Conservation (phyloP, 2,329 filamentous ascomycete genomes). For the Fusarium hostae region DNA sequence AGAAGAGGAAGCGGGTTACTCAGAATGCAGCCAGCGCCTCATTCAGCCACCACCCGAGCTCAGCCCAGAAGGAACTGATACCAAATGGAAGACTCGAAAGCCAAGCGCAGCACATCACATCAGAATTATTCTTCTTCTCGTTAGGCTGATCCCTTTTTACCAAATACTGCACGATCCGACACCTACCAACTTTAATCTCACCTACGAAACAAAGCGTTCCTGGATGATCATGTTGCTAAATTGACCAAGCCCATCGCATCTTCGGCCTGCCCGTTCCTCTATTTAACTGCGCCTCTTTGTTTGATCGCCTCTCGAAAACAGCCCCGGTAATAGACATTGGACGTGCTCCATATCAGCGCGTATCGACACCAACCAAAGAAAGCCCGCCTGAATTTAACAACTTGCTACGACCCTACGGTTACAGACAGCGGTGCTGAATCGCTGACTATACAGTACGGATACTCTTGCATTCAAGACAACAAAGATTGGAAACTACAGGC, state of each 20-base stretch:
- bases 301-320: slow-evolving; percentile 11
- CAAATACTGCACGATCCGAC: neutral
- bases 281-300: slow-evolving; percentile 26
- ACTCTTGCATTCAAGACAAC: neutral
- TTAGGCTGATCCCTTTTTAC: slow-evolving; percentile 1
- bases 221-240: neutral
- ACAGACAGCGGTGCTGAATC: neutral
- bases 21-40: slow-evolving; percentile 30
- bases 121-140: neutral
- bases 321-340: slow-evolving; percentile 6
- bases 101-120: neutral
- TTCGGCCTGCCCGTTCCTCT: slow-evolving; percentile 1
- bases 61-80: slow-evolving; percentile 21
- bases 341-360: slow-evolving; percentile 13
- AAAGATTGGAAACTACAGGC: neutral
- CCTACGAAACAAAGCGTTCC: slow-evolving; percentile 2
- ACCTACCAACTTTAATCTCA: neutral
- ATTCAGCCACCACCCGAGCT: slow-evolving; percentile 35
- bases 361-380: slow-evolving; percentile 18
- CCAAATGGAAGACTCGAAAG: neutral
- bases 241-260: neutral
- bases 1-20: slow-evolving; percentile 1
- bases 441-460: neutral
- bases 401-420: neutral
- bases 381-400: slow-evolving; percentile 5